phyloP scores from a whole-genome alignment of 257 asterid species.

The Craterostigma plantagineum region DNA sequence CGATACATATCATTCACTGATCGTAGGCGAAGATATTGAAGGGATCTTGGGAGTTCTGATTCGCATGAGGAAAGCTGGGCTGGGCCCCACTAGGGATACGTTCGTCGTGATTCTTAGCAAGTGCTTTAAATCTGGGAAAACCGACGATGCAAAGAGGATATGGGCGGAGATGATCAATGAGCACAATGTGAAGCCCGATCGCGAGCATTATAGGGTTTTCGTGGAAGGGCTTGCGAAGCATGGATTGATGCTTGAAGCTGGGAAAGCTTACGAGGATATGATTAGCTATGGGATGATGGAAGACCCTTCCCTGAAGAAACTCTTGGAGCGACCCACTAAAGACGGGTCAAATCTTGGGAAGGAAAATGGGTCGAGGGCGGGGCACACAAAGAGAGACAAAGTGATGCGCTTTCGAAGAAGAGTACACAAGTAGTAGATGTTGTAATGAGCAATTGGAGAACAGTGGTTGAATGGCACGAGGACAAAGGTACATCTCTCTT shows the following conservation, averaged over 20 bases:
- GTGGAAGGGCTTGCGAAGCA: conserved; percentile 51
- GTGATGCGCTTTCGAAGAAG: too few species aligned
- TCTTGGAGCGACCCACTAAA: conserved; percentile 15
- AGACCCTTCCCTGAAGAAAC: conserved; percentile 47
- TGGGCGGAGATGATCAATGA: conserved; percentile 41
- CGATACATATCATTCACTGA: conserved; percentile 61
- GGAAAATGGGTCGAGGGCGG: too few species aligned
- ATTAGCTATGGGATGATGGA: conserved; percentile 18
- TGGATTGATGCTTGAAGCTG: conserved; percentile 39
- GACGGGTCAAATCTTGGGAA: neutral
- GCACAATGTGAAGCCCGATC: conserved; percentile 27
- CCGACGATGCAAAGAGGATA: conserved; percentile 41
- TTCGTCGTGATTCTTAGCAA: conserved; percentile 26
- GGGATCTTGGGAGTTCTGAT: conserved; percentile 36
- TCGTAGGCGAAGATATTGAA: conserved; percentile 32
- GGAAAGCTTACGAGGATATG: conserved; percentile 59
- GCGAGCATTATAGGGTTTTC: conserved; percentile 26
- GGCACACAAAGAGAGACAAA: too few species aligned
- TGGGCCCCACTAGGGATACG: conserved; percentile 50
- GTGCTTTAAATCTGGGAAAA: conserved; percentile 27
- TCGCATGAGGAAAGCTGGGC: conserved; percentile 33
- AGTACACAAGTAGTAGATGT: too few species aligned
- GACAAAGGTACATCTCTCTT: too few species aligned
- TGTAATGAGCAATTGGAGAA: too few species aligned
- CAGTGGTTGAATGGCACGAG: too few species aligned